Conservation (phyloP, 2,329 filamentous ascomycete genomes). For the Aspergillus spinulosporus region DNA sequence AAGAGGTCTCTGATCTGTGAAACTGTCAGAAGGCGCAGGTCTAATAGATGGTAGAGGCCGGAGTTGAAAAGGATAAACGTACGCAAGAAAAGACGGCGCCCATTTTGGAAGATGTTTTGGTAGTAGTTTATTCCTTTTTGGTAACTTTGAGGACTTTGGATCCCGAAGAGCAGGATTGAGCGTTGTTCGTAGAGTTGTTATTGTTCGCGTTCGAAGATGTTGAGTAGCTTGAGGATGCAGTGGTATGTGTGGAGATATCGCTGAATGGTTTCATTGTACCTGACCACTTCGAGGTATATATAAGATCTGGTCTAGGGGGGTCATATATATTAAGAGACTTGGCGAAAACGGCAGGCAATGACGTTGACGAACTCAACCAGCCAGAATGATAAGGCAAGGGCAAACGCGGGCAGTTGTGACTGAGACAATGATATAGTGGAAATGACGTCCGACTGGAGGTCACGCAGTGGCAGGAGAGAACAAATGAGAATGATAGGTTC, state of each 20-base stretch:
- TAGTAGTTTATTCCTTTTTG: constrained; percentile 13
- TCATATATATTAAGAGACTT: constrained; percentile 2
- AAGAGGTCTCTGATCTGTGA: constrained; percentile 59
- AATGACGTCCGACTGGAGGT: constrained; percentile 4
- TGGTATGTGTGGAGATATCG: constrained; percentile 29
- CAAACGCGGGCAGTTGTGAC: neutral
- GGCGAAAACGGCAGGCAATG: constrained; percentile 11
- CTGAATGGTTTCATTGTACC: constrained; percentile 30
- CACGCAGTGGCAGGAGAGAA: neutral
- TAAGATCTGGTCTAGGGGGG: neutral
- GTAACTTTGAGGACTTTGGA: constrained; percentile 10
- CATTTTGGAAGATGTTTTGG: constrained; percentile 57
- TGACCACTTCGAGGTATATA: constrained; percentile 7
- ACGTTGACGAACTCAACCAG: constrained; percentile 7
- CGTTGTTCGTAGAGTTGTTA: constrained; percentile 5
- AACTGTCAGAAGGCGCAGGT: neutral
- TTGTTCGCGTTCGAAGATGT: neutral
- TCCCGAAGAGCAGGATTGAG: constrained; percentile 8
- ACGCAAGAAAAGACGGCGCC: constrained; percentile 82
- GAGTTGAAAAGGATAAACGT: constrained; percentile 47
- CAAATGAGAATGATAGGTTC: constrained; percentile 4
- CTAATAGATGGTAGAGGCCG: constrained; percentile 24
- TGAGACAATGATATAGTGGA: constrained; percentile 2
- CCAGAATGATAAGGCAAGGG: neutral
- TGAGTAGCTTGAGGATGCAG: constrained; percentile 31